A percentile compares a stretch with the other conserved stretches of the same genome.
phyloP scores from a whole-genome alignment of 2,329 filamentous ascomycete genomes.

The Pyrenochaeta sp. region DNA sequence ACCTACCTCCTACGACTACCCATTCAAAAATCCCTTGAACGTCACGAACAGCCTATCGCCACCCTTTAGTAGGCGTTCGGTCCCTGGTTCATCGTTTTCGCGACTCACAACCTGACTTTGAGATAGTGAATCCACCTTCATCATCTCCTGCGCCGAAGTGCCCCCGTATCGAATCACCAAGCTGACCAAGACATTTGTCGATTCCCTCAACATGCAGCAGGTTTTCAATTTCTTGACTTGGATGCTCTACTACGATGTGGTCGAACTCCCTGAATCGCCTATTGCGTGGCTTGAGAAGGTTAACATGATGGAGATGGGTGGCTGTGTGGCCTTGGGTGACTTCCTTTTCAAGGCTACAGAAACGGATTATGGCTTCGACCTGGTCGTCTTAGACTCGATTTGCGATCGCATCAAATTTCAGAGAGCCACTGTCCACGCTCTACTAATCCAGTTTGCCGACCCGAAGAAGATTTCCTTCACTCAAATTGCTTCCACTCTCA shows the following conservation, averaged over 20 bases:
- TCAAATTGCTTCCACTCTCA: conserved; percentile 9
- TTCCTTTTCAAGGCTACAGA: conserved; percentile 12
- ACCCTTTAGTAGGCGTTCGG: neutral
- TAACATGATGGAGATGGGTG: conserved; percentile 27
- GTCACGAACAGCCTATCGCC: neutral
- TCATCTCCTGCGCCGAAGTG: neutral
- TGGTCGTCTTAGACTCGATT: conserved; percentile 28
- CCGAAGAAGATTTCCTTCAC: conserved; percentile 27
- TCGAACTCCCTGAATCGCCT: conserved; percentile 27
- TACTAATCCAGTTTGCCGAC: conserved; percentile 21
- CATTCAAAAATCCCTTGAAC: neutral
- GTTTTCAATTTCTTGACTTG: conserved; percentile 33
- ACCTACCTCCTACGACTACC: neutral
- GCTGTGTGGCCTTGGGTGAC: conserved; percentile 29
- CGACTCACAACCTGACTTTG: conserved; percentile 1
- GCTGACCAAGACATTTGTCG: conserved; percentile 24
- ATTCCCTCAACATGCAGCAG: conserved; percentile 16
- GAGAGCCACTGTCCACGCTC: conserved; percentile 14
- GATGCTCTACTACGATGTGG: conserved; percentile 35
- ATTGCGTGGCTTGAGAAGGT: conserved; percentile 24
- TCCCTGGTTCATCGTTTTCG: conserved; percentile 3
- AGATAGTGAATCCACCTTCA: conserved; percentile 9
- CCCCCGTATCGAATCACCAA: conserved; percentile 5
- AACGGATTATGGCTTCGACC: conserved; percentile 15
- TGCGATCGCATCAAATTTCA: conserved; percentile 21